Evolutionary conservation across 73 alveolate genomes (phyloP).

Genomic region (Paramecium biaurelia): DNA sequence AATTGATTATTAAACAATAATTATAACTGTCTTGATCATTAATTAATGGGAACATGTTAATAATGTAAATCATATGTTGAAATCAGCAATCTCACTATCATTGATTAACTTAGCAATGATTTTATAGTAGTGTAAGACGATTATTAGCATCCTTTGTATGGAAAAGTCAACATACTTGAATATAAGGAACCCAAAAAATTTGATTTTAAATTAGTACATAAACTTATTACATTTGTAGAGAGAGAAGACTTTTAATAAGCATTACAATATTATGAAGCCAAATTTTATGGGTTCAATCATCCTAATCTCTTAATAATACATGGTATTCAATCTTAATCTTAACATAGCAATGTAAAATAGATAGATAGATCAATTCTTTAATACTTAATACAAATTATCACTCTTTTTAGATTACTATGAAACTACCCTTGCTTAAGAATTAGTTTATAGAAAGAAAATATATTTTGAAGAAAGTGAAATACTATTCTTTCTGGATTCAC

Average conservation of each 20-base stretch:
- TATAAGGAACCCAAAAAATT: background rate
- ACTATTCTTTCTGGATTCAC: conserved; percentile 1
- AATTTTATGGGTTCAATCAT: conserved; percentile 39
- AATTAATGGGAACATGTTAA: conserved; percentile 15
- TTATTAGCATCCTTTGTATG: background rate
- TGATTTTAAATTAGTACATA: conserved; percentile 20
- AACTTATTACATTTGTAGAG: background rate
- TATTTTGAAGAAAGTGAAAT: conserved; percentile 39
- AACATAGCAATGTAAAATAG: background rate
- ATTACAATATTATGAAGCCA: conserved; percentile 24
- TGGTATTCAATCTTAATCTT: background rate
- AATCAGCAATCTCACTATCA: background rate
- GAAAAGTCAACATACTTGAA: background rate
- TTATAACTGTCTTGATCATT: background rate
- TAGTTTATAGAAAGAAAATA: background rate
- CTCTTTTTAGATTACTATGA: conserved; percentile 3
- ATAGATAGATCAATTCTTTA: conserved; percentile 13
- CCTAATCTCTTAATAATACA: conserved; percentile 13
- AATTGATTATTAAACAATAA: conserved; percentile 13
- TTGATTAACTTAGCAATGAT: conserved; percentile 8
- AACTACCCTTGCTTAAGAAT: background rate
- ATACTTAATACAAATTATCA: background rate
- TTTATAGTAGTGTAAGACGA: background rate
- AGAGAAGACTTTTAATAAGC: conserved; percentile 16
- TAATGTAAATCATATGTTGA: conserved; percentile 4